Percentiles rank a stretch among this genome's conserved stretches.
phyloP scores from a whole-genome alignment of 345 rosid genomes.

The Triadica sebifera region DNA sequence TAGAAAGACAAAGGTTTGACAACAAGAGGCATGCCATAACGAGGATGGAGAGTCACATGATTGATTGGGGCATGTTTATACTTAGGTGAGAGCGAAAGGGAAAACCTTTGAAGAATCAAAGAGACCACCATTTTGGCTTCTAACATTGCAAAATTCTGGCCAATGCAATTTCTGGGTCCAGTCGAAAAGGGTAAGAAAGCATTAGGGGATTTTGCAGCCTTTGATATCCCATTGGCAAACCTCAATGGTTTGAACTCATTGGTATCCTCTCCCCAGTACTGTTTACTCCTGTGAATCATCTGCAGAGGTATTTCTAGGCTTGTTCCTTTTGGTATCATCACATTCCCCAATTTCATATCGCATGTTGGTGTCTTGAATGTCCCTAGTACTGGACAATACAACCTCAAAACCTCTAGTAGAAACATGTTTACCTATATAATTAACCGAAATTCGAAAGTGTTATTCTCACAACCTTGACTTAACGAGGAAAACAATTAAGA shows the following conservation, averaged over 20 bases:
- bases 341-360: constrained; percentile 44
- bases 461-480: too few species aligned
- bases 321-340: constrained; percentile 48
- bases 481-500: too few species aligned
- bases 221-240: constrained; percentile 42
- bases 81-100: constrained; percentile 49
- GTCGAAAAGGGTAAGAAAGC: constrained; percentile 42
- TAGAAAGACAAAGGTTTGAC: constrained; percentile 34
- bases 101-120: constrained; percentile 48
- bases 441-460: background rate
- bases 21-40: constrained; percentile 44
- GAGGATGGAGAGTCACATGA: constrained; percentile 42
- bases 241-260: constrained; percentile 54
- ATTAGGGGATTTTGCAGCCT: constrained; percentile 48
- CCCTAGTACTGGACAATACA: constrained; percentile 45
- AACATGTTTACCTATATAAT: constrained; percentile 53
- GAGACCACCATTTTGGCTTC: constrained; percentile 56
- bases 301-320: constrained; percentile 20
- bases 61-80: constrained; percentile 45
- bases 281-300: constrained; percentile 43
- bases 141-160: constrained; percentile 59
- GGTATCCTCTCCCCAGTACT: constrained; percentile 62
- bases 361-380: constrained; percentile 35
- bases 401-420: constrained; percentile 55
- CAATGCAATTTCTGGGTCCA: constrained; percentile 64